Evolutionary conservation across 805 yeast species (phyloP).

Genomic region (Vanderwaltozyma verrucispora): DNA sequence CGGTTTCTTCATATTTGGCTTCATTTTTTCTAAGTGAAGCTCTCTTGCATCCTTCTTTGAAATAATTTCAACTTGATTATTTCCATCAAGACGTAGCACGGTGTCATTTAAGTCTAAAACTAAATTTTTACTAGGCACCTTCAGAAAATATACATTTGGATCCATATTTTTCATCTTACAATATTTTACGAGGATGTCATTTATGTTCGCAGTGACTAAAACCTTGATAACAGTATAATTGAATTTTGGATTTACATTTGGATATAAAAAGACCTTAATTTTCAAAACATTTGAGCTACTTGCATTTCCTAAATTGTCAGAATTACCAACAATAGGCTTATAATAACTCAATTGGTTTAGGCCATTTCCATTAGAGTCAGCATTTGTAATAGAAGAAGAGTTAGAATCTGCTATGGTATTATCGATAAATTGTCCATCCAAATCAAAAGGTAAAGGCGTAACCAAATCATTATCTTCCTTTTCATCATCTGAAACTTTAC

Average conservation of each 20-base stretch:
- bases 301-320: slow-evolving; percentile 8
- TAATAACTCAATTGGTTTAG: slow-evolving; percentile 30
- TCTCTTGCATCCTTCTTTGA: slow-evolving; percentile 34
- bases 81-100: slow-evolving; percentile 34
- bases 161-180: slow-evolving; percentile 29
- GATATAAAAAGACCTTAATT: slow-evolving; percentile 28
- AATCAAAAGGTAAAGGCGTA: slow-evolving; percentile 43
- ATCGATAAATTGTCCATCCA: slow-evolving; percentile 9
- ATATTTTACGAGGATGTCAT: slow-evolving; percentile 30
- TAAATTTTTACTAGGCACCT: slow-evolving; percentile 25
- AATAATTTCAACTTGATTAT: slow-evolving; percentile 33
- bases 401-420: slow-evolving; percentile 2
- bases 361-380: slow-evolving; percentile 5
- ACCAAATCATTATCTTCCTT: slow-evolving; percentile 39
- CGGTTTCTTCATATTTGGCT: slow-evolving; percentile 20
- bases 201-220: slow-evolving; percentile 27
- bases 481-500: slow-evolving; percentile 40
- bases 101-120: slow-evolving; percentile 31
- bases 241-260: slow-evolving; percentile 22
- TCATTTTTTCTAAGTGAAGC: slow-evolving; percentile 26
- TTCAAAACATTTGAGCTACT: slow-evolving; percentile 22
- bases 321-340: slow-evolving; percentile 28
- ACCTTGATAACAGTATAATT: slow-evolving; percentile 25
- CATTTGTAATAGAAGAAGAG: slow-evolving; percentile 2
- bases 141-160: slow-evolving; percentile 29